Base-by-base conservation (phyloP, 257 asterid species). In the Solanum bukasovii region DNA sequence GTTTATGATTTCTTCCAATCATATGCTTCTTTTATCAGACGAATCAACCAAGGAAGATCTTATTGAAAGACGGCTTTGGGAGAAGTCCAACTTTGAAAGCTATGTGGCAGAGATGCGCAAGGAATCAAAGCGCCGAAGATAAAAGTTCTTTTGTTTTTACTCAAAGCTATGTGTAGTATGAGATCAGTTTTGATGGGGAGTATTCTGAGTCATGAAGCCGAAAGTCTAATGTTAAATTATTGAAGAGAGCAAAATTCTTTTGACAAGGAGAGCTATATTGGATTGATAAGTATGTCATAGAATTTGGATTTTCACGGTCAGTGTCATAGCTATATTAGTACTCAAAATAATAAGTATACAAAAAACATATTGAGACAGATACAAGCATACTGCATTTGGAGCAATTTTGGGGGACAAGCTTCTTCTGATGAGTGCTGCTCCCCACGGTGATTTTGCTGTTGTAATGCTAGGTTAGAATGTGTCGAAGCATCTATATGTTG, bases 111-210 rank as follows among this genome's bases (percentile, higher is more conserved):
- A 94, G 91, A 91, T 93, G 96, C 92, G 98, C 77, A 95, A 94
- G 92, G 99, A 96, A 92, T 95, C 98, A 12, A 96, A 94, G 90
- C 98, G 98, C 68, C 93, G 98, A 89, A 93, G 98, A 92, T 96
- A 92, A 91, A 84, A 13, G 49, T 83, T 46, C 10, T 71, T 13
- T 27, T 49, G 3, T 38, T 27, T 49, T 13, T 77, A 49, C 84
- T 49, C 83, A 59, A 49, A 23, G 31, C 25, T 13, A 18, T 16
- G 70, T 44, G 71, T 73, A 49, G 88, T 78, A 72, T 46, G 90
- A 83, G 91, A 84, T 7, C 78, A 86, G 18, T 90, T 90, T 88
- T 88, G 87, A 89, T 84, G 63, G 90, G 31, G 20, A 87, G 74
- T 72, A 27, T 85, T 89, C 31, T 84, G 88, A 73, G 34, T 85